Evolutionary conservation across 352 stramenopile species (phyloP), one percentile per base, ranked within the genome.

Genomic region (Phytophthora tentaculata): DNA sequence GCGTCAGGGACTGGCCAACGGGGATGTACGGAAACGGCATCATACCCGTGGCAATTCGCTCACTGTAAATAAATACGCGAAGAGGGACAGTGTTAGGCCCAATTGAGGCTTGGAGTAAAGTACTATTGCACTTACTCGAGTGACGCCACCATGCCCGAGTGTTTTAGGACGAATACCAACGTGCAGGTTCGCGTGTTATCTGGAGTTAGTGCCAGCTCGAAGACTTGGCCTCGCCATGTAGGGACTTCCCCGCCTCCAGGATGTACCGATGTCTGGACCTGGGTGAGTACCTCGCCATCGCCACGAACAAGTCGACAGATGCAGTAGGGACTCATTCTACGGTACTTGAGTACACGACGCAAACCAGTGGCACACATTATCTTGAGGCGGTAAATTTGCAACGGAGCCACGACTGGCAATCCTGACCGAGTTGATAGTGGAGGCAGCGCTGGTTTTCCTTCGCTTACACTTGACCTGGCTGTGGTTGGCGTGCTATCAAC

Each of bases 81-180:
- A 43, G 2, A n/a, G 35, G 35, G 6, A 49, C 50, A 49, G 24
- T 13, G 41, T 59, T 37, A 62, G 24, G 54, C 23, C 8, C 16
- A 49, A 23, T 13, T 22, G 29, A 37, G 32, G 37, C 26, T 10
- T 3, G 3, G 14, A 45, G 32, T 29, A 23, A 28, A 60, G 20
- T 52, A 22, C 55, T 47, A 12, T 14, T 48, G 39, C 3, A 69
- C 69, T 53, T 73, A 76, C 69, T 76, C 53, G 29, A 76, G 54
- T 47, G 64, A 54, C 5, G 39, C 12, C 26, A 76, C 28, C 20
- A 76, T 26, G 2, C 51, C 53, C 2, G 69, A 76, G 35, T 73
- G 56, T 23, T 73, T 76, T 7, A 76, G 56, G 22, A 69, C 54
- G 43, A 76, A 76, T 7, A 76, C 69, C 48, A 76, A 55, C 0